Percentiles rank a stretch among this genome's conserved stretches.
Conservation (phyloP, 345 rosid species). For the Reutealis trisperma region DNA sequence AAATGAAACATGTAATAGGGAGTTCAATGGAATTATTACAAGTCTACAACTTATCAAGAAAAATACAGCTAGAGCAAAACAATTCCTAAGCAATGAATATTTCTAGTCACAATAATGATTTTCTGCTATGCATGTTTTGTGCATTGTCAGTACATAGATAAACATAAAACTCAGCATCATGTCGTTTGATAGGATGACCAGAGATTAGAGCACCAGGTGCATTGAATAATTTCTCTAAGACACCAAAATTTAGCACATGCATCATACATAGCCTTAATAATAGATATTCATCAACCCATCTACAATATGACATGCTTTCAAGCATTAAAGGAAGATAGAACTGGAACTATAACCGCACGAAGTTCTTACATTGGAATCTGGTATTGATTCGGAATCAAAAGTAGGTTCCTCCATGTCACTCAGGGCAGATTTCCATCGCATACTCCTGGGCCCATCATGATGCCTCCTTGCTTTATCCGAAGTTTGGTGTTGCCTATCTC, state of each 20-base stretch:
- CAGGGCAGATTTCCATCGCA: conserved; percentile 43
- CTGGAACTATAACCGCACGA: neutral
- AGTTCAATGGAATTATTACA: no score
- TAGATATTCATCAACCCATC: neutral
- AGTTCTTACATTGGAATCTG: conserved; percentile 24
- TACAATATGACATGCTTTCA: neutral
- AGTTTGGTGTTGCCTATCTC: conserved; percentile 4
- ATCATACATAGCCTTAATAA: neutral
- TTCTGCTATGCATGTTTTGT: no score
- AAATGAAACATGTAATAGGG: no score
- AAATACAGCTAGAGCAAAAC: no score
- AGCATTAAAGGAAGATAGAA: neutral
- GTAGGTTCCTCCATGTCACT: conserved; percentile 22
- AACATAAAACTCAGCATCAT: no score
- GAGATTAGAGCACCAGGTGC: no score
- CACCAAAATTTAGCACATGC: neutral
- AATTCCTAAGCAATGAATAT: no score
- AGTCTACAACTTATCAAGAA: no score
- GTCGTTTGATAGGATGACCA: no score
- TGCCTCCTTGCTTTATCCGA: conserved; percentile 9
- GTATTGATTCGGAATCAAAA: conserved; percentile 13
- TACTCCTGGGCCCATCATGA: conserved; percentile 18
- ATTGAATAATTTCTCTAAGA: no score
- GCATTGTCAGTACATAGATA: no score
- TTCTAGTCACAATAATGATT: no score